A percentile compares a stretch with the other conserved stretches of the same genome.
Evolutionary conservation across 148 eudicot species (phyloP).

Genomic region (Amaranthus hypochondriacus): DNA sequence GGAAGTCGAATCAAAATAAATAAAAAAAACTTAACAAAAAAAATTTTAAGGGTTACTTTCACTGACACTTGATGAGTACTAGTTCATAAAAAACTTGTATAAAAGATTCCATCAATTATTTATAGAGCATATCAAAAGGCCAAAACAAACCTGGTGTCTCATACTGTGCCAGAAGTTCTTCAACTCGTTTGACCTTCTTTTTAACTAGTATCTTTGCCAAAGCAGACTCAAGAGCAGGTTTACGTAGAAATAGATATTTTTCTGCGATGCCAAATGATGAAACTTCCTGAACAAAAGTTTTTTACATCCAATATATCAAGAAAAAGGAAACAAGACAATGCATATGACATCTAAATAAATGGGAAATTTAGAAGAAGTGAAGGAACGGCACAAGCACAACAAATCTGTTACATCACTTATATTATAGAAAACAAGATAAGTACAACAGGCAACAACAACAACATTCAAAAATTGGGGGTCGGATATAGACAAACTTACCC

Average conservation of each 20-base stretch:
- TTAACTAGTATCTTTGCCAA: conserved; percentile 60
- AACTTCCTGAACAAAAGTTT: conserved; percentile 41
- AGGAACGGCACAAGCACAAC: neutral
- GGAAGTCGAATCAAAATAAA: neutral
- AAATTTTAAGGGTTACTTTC: neutral
- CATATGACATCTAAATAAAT: neutral
- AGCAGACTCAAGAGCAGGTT: conserved; percentile 62
- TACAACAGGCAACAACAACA: neutral
- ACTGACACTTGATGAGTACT: neutral
- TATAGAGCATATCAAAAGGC: neutral
- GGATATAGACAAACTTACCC: too few relatives aligned
- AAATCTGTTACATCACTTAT: neutral
- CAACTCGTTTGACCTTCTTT: conserved; percentile 55
- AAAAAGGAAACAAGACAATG: neutral
- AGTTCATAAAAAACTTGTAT: neutral
- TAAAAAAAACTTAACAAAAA: neutral
- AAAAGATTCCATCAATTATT: neutral
- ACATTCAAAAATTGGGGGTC: too few relatives aligned
- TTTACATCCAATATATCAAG: neutral
- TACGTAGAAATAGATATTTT: conserved; percentile 60
- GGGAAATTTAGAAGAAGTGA: neutral
- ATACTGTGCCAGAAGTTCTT: conserved; percentile 53
- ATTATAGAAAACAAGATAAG: neutral
- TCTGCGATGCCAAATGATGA: conserved; percentile 72
- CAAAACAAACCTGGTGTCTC: conserved; percentile 50